Evolutionary conservation across 176 grass and related monocot genomes (phyloP).

Genomic region (Saccharum spontaneum): DNA sequence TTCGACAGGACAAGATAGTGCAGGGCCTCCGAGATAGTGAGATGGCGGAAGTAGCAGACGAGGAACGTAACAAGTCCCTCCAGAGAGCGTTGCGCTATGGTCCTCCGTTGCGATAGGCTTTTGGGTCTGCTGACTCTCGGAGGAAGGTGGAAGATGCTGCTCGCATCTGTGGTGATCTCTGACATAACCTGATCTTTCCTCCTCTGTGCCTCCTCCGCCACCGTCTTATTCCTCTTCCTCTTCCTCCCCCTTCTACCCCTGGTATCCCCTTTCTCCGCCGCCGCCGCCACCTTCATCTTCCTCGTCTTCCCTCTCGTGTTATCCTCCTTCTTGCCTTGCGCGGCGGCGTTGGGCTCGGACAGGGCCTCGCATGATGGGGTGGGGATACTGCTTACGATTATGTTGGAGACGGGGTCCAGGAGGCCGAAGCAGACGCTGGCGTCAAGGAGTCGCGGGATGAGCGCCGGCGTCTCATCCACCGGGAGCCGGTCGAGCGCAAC

Average conservation of each 20-base stretch:
- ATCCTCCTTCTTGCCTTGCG: too few species aligned
- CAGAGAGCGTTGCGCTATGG: background rate
- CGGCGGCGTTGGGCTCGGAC: too few species aligned
- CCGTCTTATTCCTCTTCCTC: background rate
- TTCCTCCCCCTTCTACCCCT: background rate
- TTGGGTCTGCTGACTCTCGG: background rate
- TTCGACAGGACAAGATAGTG: background rate
- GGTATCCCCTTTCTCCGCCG: too few species aligned
- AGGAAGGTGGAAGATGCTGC: background rate
- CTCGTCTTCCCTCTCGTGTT: too few species aligned
- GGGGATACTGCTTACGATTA: too few species aligned
- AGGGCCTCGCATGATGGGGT: too few species aligned
- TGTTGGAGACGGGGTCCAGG: too few species aligned
- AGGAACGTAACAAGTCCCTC: conserved; percentile 16
- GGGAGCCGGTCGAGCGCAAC: too few species aligned
- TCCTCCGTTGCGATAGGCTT: background rate
- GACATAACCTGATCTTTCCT: background rate
- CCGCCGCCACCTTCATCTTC: too few species aligned
- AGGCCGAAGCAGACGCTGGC: too few species aligned
- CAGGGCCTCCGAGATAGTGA: background rate
- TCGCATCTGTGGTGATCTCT: background rate
- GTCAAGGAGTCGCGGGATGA: too few species aligned
- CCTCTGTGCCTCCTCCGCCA: background rate
- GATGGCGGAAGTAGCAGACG: conserved; percentile 9
- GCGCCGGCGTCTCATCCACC: too few species aligned